Evolutionary conservation across 305 asterid genomes (phyloP).

Genomic region (Galium porrigens): DNA sequence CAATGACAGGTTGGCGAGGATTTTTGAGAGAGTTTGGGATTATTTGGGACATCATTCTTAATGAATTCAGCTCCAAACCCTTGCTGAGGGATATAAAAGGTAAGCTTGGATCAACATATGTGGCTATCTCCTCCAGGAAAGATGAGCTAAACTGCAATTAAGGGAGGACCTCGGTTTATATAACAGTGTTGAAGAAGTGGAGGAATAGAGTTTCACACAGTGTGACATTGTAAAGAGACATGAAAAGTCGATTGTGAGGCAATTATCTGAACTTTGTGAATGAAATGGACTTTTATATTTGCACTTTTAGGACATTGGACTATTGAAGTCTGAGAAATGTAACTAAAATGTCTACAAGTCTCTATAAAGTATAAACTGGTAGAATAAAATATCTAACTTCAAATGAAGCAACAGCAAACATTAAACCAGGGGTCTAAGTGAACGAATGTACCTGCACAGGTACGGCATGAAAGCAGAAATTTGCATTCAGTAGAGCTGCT

Average conservation of each 20-base stretch:
- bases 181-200: slow-evolving; percentile 5
- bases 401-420: neutral
- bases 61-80: slow-evolving; percentile 76
- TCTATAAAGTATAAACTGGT: neutral
- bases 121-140: slow-evolving; percentile 65
- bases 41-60: slow-evolving; percentile 80
- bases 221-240: neutral
- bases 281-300: neutral
- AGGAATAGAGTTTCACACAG: slow-evolving; percentile 3
- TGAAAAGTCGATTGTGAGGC: neutral
- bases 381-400: neutral
- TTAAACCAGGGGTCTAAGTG: neutral
- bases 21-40: slow-evolving; percentile 59
- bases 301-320: neutral
- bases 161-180: slow-evolving; percentile 15
- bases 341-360: neutral
- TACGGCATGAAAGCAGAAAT: slow-evolving; percentile 86
- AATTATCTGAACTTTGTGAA: neutral
- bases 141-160: slow-evolving; percentile 73
- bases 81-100: slow-evolving; percentile 91
- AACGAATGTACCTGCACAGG: slow-evolving; percentile 57
- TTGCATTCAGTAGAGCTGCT: slow-evolving; percentile 66
- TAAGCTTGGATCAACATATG: slow-evolving; percentile 56
- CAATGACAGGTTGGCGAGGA: slow-evolving; percentile 81
- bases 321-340: slow-evolving; percentile 1